A percentile compares a stretch with the other conserved stretches of the same genome.
Evolutionary conservation across 768 basidiomycete species (phyloP).

Genomic region (Leucocoprinus leucothites): DNA sequence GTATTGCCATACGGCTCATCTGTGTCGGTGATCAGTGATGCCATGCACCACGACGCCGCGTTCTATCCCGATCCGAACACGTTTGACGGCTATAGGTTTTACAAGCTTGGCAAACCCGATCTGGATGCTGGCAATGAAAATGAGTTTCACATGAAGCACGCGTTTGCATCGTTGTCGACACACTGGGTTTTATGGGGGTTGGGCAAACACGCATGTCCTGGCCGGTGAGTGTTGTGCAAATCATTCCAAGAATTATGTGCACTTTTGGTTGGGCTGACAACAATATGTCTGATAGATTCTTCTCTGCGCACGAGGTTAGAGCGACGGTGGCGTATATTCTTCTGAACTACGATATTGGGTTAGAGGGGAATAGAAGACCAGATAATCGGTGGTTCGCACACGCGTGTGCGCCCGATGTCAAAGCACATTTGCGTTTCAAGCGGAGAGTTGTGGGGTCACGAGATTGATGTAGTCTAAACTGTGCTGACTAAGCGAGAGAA

Average conservation of each 20-base stretch:
- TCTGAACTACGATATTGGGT: slow-evolving; percentile 31
- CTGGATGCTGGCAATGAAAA: background rate
- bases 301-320: slow-evolving; percentile 32
- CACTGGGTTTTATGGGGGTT: slow-evolving; percentile 3
- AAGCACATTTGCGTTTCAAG: slow-evolving; percentile 30
- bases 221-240: slow-evolving; percentile 11
- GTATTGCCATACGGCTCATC: slow-evolving; percentile 11
- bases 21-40: slow-evolving; percentile 15
- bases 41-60: slow-evolving; percentile 5
- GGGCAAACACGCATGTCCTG: slow-evolving; percentile 5
- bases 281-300: slow-evolving; percentile 23
- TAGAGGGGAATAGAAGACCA: slow-evolving; percentile 20
- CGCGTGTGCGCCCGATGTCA: background rate
- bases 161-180: slow-evolving; percentile 3
- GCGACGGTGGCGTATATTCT: slow-evolving; percentile 28
- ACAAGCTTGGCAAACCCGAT: slow-evolving; percentile 3
- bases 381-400: slow-evolving; percentile 16
- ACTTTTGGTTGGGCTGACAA: too few species aligned
- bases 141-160: slow-evolving; percentile 3
- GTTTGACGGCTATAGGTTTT: slow-evolving; percentile 8
- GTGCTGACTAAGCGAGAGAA: background rate
- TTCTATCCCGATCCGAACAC: background rate
- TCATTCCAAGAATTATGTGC: too few species aligned
- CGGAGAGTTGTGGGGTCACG: slow-evolving; percentile 18
- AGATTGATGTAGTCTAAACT: background rate